phyloP scores from a whole-genome alignment of 306 rosid genomes.

The Cercis canadensis region DNA sequence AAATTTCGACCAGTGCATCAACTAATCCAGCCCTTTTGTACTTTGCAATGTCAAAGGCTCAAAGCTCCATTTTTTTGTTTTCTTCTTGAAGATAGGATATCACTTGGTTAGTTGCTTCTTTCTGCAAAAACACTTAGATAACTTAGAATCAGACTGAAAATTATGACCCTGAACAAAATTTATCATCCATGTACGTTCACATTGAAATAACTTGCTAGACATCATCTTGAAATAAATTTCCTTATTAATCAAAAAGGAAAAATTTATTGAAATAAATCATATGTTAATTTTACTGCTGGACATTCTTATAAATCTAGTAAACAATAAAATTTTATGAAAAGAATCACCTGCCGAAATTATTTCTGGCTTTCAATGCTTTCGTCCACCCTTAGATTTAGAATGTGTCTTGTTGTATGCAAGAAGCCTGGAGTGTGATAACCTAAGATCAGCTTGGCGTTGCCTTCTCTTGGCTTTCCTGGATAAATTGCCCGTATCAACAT shows the following conservation, averaged over 20 bases:
- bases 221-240: background rate
- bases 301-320: conserved; percentile 3
- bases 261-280: conserved; percentile 8
- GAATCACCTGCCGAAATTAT: conserved; percentile 48
- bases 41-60: conserved; percentile 15
- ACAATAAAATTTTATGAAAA: background rate
- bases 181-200: too few species aligned
- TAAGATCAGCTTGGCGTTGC: conserved; percentile 39
- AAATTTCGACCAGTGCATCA: background rate
- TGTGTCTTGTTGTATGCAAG: conserved; percentile 56
- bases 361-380: conserved; percentile 45
- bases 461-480: conserved; percentile 77
- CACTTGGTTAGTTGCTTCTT: conserved; percentile 26
- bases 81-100: background rate
- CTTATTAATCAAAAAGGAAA: background rate
- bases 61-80: background rate
- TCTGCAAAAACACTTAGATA: conserved; percentile 33
- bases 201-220: background rate
- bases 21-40: background rate
- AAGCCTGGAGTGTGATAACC: conserved; percentile 53
- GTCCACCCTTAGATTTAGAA: conserved; percentile 57
- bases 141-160: background rate
- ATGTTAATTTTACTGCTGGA: conserved; percentile 6
- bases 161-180: too few species aligned
- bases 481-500: conserved; percentile 37